Evolutionary conservation across 805 yeast species (phyloP).

Genomic region (Cyberlindnera sargentensis): DNA sequence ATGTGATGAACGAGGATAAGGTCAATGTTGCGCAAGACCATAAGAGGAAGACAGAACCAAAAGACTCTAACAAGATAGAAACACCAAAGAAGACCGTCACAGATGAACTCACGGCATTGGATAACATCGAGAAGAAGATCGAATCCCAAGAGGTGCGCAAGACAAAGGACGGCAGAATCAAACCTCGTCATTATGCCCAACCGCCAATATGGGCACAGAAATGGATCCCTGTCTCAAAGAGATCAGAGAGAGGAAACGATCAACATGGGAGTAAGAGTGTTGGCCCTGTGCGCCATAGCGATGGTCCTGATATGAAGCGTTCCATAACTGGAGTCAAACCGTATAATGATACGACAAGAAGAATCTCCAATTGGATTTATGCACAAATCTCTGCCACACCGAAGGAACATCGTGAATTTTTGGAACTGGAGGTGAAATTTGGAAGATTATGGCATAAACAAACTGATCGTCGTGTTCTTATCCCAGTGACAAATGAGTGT

Average conservation of each 20-base stretch:
- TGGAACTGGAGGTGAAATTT: slow-evolving; percentile 70
- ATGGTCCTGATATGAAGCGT: not conserved
- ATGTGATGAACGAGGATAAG: slow-evolving; percentile 10
- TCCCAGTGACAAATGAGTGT: slow-evolving; percentile 66
- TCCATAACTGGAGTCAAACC: slow-evolving; percentile 71
- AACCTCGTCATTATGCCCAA: slow-evolving; percentile 54
- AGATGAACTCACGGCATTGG: slow-evolving; percentile 6
- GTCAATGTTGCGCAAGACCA: not conserved
- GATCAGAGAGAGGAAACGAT: slow-evolving; percentile 12
- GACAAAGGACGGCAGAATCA: slow-evolving; percentile 39
- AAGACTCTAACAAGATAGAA: too few relatives aligned
- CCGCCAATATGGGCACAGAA: slow-evolving; percentile 85
- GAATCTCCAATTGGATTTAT: slow-evolving; percentile 84
- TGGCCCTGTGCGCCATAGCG: not conserved
- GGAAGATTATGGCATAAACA: slow-evolving; percentile 64
- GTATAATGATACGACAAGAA: slow-evolving; percentile 71
- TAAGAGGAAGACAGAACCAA: not conserved
- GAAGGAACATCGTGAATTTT: slow-evolving; percentile 41
- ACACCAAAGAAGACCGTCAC: slow-evolving; percentile 1
- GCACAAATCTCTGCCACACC: slow-evolving; percentile 67
- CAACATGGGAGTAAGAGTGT: slow-evolving; percentile 1
- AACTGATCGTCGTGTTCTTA: slow-evolving; percentile 51
- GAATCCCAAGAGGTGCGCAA: not conserved
- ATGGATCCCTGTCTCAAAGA: slow-evolving; percentile 44
- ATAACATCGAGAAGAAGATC: slow-evolving; percentile 16